Evolutionary conservation across 1,139 yeast genomes (phyloP).

Genomic region (Meyerozyma athensensis): DNA sequence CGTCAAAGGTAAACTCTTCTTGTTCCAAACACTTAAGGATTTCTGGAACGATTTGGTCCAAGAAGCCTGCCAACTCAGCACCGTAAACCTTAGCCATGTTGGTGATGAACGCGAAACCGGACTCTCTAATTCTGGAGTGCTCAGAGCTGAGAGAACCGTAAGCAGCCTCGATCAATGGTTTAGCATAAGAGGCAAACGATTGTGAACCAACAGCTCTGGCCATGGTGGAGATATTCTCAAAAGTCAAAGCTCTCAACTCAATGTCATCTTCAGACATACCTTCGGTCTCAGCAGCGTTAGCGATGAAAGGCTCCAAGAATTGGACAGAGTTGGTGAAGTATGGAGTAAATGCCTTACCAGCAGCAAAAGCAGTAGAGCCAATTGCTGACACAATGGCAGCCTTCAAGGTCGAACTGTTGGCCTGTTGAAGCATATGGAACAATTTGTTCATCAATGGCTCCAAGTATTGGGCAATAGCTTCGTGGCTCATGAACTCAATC

Average conservation of each 20-base stretch:
- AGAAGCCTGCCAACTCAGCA: conserved; percentile 80
- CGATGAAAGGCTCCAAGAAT: conserved; percentile 74
- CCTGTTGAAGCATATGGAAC: conserved; percentile 71
- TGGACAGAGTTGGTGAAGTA: conserved; percentile 79
- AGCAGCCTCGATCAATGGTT: conserved; percentile 86
- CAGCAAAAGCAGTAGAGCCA: conserved; percentile 95
- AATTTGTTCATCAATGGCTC: conserved; percentile 89
- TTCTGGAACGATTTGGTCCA: conserved; percentile 78
- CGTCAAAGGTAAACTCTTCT: conserved; percentile 59
- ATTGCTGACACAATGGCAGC: conserved; percentile 91
- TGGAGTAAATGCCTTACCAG: conserved; percentile 84
- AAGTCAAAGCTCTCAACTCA: conserved; percentile 84
- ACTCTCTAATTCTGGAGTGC: conserved; percentile 83
- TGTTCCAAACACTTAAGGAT: conserved; percentile 80
- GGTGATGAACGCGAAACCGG: conserved; percentile 92
- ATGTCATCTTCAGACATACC: conserved; percentile 76
- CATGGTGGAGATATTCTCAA: conserved; percentile 91
- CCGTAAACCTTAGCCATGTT: conserved; percentile 95
- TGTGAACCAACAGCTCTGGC: conserved; percentile 96
- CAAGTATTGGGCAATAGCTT: conserved; percentile 75
- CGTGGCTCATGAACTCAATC: conserved; percentile 86
- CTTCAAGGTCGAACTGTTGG: conserved; percentile 65
- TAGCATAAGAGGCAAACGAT: conserved; percentile 78
- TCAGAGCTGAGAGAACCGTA: conserved; percentile 73
- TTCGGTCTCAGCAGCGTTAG: conserved; percentile 57